Percentiles rank a stretch among this genome's conserved stretches.
These are phyloP conservation scores for Camillea tinctor DNA, from an alignment of 2,329 filamentous ascomycete species.

Conservation along the genomic window DNA sequence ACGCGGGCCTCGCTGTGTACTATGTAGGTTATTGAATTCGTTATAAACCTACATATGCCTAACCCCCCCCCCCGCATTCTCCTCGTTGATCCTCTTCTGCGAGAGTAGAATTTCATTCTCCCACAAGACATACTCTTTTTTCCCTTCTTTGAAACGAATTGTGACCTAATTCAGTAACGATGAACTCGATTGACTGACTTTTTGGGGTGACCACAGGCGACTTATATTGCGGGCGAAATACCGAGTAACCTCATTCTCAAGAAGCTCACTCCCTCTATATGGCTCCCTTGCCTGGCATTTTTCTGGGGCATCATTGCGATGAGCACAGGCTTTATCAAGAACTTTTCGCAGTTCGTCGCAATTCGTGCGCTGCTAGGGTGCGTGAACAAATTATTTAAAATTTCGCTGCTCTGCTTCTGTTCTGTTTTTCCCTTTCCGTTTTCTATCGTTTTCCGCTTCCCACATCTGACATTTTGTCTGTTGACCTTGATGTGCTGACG, in stretches of 20 bases:
- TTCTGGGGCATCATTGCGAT: conserved; percentile 59
- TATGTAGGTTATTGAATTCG: conserved; percentile 41
- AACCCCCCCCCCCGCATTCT: too few relatives aligned
- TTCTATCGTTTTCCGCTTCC: background rate
- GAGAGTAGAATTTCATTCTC: too few relatives aligned
- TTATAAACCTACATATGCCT: background rate
- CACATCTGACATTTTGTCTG: too few relatives aligned
- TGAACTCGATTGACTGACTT: background rate
- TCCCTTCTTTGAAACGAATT: too few relatives aligned
- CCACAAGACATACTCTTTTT: too few relatives aligned
- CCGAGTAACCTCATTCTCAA: conserved; percentile 65
- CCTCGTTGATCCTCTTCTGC: background rate
- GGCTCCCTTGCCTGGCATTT: conserved; percentile 56
- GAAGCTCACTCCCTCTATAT: conserved; percentile 57
- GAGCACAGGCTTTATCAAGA: conserved; percentile 54
- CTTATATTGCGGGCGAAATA: conserved; percentile 62
- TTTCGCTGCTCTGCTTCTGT: conserved; percentile 1
- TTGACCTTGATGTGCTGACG: conserved; percentile 6
- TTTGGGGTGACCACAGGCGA: conserved; percentile 34
- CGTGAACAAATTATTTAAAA: too few relatives aligned
- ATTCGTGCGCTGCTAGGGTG: conserved; percentile 58
- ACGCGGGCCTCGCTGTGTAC: conserved; percentile 62
- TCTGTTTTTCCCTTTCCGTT: background rate
- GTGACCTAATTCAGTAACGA: too few relatives aligned
- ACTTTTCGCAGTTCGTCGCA: conserved; percentile 56